Percentiles rank a stretch among this genome's conserved stretches.
phyloP scores from a whole-genome alignment of 345 rosid species.

The Melastoma malabathricum region DNA sequence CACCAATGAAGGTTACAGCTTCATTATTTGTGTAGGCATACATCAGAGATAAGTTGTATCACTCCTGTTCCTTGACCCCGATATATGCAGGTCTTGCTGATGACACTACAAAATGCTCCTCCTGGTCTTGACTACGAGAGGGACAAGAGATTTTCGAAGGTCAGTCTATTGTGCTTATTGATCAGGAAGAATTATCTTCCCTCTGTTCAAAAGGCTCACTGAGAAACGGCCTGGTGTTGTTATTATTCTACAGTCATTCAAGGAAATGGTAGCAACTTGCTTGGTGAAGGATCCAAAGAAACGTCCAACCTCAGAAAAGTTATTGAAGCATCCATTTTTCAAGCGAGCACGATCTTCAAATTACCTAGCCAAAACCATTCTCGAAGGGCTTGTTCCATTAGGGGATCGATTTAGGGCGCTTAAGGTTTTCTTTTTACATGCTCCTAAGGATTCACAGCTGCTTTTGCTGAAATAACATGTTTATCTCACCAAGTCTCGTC shows the following conservation, averaged over 20 bases:
- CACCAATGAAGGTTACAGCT: constrained; percentile 84
- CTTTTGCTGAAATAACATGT: no score
- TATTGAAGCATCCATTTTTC: constrained; percentile 79
- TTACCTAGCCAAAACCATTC: constrained; percentile 48
- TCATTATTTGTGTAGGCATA: no score
- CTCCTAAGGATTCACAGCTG: no score
- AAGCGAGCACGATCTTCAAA: constrained; percentile 69
- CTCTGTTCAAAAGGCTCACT: no score
- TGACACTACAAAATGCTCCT: constrained; percentile 98
- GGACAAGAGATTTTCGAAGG: constrained; percentile 91
- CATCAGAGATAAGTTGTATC: background rate
- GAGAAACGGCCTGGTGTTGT: constrained; percentile 1
- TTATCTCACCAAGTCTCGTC: constrained; percentile 2
- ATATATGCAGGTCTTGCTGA: constrained; percentile 66
- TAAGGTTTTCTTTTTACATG: constrained; percentile 31
- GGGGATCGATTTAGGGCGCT: constrained; percentile 78
- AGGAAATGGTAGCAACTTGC: constrained; percentile 90
- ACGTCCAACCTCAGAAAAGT: constrained; percentile 88
- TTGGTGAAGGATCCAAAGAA: constrained; percentile 98
- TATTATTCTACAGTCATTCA: constrained; percentile 56
- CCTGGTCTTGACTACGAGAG: constrained; percentile 99
- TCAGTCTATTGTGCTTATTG: no score
- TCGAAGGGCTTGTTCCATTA: constrained; percentile 65
- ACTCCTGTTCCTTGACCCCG: constrained; percentile 5
- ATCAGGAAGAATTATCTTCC: no score